A percentile compares a stretch with the other conserved stretches of the same genome.
Evolutionary conservation across 139 green algal genomes (phyloP).

Genomic region (Gonium pectorale): DNA sequence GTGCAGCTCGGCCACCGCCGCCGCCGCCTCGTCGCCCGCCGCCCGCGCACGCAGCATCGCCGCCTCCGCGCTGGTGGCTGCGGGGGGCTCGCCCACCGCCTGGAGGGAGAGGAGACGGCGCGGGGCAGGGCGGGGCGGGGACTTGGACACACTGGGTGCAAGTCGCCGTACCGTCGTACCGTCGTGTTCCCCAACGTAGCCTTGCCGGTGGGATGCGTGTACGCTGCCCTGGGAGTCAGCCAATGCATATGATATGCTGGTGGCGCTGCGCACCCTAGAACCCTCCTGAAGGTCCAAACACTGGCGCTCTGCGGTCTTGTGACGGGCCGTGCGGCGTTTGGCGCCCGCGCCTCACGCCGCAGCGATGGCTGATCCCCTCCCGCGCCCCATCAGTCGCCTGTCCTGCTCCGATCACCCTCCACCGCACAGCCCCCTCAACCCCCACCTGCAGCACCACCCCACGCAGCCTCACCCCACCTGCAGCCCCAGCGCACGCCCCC

Average conservation of each 20-base stretch:
- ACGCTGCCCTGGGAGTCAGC: too few species aligned
- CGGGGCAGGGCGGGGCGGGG: neutral
- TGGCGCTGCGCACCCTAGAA: too few species aligned
- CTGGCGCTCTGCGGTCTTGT: too few species aligned
- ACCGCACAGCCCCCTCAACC: neutral
- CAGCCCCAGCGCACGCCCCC: conserved; percentile 83
- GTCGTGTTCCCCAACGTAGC: too few species aligned
- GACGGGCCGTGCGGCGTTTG: too few species aligned
- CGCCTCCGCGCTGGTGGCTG: conserved; percentile 62
- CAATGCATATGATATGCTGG: too few species aligned
- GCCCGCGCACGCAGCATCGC: conserved; percentile 41
- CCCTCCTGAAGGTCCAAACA: too few species aligned
- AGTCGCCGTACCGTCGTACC: too few species aligned
- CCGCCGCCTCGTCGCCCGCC: conserved; percentile 59
- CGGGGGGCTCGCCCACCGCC: conserved; percentile 64
- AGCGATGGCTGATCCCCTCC: too few species aligned
- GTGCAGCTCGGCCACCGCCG: conserved; percentile 66
- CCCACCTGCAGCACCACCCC: conserved; percentile 81
- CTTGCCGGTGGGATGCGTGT: too few species aligned
- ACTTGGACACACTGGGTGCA: too few species aligned
- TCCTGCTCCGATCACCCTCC: neutral
- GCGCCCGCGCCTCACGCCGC: too few species aligned
- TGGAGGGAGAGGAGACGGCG: conserved; percentile 27
- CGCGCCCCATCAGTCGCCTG: neutral
- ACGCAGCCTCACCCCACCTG: conserved; percentile 55